Evolutionary conservation across 1,284 basidiomycete species (phyloP).

Genomic region (Puccinia hordei): DNA sequence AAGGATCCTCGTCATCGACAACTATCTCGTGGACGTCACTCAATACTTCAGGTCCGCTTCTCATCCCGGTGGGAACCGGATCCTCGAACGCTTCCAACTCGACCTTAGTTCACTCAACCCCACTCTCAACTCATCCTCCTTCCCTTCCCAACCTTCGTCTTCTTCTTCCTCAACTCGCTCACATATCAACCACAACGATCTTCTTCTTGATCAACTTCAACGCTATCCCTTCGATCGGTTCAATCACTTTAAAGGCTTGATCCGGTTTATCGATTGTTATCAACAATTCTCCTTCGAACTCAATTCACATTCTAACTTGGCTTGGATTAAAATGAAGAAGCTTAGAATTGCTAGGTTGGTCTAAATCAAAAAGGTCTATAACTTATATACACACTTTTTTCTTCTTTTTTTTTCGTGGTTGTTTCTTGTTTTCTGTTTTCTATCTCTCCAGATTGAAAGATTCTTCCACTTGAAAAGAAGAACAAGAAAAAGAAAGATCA

Average conservation of each 20-base stretch:
- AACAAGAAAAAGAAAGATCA: too few species aligned
- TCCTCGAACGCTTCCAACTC: slow-evolving; percentile 34
- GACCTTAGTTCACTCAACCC: slow-evolving; percentile 37
- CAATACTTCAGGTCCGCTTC: slow-evolving; percentile 61
- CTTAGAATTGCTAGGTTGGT: slow-evolving; percentile 63
- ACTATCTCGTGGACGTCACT: slow-evolving; percentile 69
- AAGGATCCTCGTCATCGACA: slow-evolving; percentile 66
- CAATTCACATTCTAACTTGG: slow-evolving; percentile 71
- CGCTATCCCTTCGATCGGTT: slow-evolving; percentile 48
- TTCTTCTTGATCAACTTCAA: too few species aligned
- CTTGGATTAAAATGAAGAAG: slow-evolving; percentile 65
- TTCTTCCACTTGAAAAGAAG: too few species aligned
- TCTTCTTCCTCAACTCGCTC: too few species aligned
- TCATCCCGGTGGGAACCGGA: slow-evolving; percentile 53
- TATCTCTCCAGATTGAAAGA: too few species aligned
- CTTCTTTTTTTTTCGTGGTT: too few species aligned
- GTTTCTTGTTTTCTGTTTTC: too few species aligned
- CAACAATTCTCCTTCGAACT: slow-evolving; percentile 72
- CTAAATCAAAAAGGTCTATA: too few species aligned
- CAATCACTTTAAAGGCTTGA: slow-evolving; percentile 53
- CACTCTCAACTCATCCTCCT: background rate
- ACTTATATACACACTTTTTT: too few species aligned
- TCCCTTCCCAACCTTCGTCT: too few species aligned
- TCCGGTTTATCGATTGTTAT: slow-evolving; percentile 56
- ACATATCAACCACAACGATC: background rate